Base-by-base conservation (phyloP, 352 stramenopile genomes). In the Phytopythium oedochilum region DNA sequence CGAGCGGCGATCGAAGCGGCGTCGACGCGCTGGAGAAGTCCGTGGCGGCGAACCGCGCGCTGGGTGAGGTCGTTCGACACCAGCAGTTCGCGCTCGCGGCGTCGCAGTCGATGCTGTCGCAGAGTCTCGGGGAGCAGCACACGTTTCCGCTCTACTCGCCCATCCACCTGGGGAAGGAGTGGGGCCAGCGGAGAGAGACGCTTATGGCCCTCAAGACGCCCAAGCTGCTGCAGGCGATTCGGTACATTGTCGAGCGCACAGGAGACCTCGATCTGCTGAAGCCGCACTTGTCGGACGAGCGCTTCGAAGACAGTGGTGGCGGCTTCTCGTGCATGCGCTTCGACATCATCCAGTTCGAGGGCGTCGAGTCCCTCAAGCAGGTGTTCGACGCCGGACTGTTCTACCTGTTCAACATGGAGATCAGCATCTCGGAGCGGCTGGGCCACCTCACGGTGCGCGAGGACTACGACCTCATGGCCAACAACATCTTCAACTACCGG, bases 331-430 rank as follows among this genome's bases (percentile, higher is more conserved):
- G 35, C 9, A 17, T 63, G 0, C 55, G 56, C 18, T 62, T 67
- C 26, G 61, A 53, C 5, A 47, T 64, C 14, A 53, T 67, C 15
- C 62, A 55, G 22, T 68, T 80, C 25, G 44, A 49, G 6, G 68
- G 68, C 0, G 61, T 73, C 15, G 28, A 50, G 26, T 78, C 60
- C 20, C 56, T 76, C 14, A 29, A 65, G 39, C 57, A 70, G 47
- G 67, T 72, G 54, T 77, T 58, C 32, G 68, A 80, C 18, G 71
- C 68, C 10, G 26, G 67, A 7, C 53, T 57, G 32, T 81, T 70
- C 46, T 74, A 63, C 46, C 57, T 74, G 12, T 62, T 53, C 29
- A 81, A 78, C 40, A 69, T 81, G 54, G 68, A 81, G 57, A 78
- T 78, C 54, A 69, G 58, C 8, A 66, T 81, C 12, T 68, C 68